These are phyloP conservation scores for Leccinum subgranulosum DNA, from an alignment of 768 basidiomycete genomes.

Conservation along the genomic window DNA sequence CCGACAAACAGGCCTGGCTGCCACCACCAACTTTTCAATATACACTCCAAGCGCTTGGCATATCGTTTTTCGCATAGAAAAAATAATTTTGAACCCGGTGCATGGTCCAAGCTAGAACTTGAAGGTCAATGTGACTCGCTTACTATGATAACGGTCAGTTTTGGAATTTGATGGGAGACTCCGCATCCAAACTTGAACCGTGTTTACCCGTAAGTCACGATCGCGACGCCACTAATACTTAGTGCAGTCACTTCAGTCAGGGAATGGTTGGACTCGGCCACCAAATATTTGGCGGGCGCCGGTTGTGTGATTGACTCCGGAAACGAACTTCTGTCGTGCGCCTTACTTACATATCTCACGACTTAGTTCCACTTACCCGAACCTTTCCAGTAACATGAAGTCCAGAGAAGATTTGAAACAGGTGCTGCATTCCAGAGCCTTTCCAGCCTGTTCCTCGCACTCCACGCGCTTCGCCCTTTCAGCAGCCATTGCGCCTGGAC, in stretches of 20 bases:
- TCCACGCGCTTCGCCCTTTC: conserved; percentile 2
- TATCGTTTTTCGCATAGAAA: neutral
- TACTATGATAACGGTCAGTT: neutral
- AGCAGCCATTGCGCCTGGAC: neutral
- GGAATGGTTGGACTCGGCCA: neutral
- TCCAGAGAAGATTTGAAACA: conserved; percentile 5
- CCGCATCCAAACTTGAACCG: neutral
- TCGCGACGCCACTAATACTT: neutral
- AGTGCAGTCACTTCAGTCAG: neutral
- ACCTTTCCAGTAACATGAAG: conserved; percentile 3
- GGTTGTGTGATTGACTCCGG: neutral
- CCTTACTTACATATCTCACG: neutral
- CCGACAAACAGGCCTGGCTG: neutral
- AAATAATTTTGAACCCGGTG: neutral
- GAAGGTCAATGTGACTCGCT: neutral
- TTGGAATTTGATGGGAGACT: neutral
- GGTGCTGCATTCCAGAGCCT: neutral
- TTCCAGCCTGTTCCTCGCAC: neutral
- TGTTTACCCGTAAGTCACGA: neutral
- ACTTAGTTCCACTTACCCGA: conserved; percentile 4
- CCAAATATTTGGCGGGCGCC: conserved; percentile 3
- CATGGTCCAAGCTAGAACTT: neutral
- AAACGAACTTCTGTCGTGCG: conserved; percentile 12
- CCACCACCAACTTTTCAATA: neutral
- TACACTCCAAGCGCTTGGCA: neutral